Evolutionary conservation across 495 filamentous ascomycete genomes (phyloP).

Genomic region (Aspergillus panamensis): DNA sequence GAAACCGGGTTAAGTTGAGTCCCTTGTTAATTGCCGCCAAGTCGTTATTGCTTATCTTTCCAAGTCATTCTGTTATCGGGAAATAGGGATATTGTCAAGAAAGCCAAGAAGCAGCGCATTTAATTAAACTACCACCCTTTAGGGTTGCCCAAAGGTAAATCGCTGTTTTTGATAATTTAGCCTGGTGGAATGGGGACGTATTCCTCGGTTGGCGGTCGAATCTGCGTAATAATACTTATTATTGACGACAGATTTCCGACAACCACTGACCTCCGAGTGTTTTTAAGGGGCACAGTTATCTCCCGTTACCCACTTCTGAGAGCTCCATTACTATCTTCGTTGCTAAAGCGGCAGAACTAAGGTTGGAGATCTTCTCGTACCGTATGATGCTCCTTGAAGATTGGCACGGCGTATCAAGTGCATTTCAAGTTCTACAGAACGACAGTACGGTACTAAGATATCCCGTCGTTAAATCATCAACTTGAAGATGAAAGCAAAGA

Average conservation of each 20-base stretch:
- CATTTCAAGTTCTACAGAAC: neutral
- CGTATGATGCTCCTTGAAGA: slow-evolving; percentile 8
- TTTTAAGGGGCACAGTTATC: neutral
- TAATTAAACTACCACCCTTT: slow-evolving; percentile 10
- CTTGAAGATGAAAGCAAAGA: too few species aligned
- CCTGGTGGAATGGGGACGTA: neutral
- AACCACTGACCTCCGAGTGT: neutral
- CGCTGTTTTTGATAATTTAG: neutral
- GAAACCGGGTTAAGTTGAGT: too few species aligned
- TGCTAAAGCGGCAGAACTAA: slow-evolving; percentile 4
- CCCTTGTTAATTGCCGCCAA: neutral
- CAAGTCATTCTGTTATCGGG: neutral
- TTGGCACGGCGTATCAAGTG: neutral
- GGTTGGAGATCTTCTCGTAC: slow-evolving; percentile 1
- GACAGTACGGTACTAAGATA: neutral
- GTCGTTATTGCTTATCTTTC: neutral
- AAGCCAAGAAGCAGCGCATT: neutral
- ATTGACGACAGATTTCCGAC: neutral
- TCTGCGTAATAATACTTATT: neutral
- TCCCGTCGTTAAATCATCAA: too few species aligned
- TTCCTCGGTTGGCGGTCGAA: slow-evolving; percentile 1
- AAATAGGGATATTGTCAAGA: neutral
- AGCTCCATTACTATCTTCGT: neutral
- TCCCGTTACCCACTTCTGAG: neutral
- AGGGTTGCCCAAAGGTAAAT: slow-evolving; percentile 1